Evolutionary conservation across 1,139 yeast genomes (phyloP), one percentile per base, ranked within the genome.

Genomic region (Yamadazyma spencermartinsiae): DNA sequence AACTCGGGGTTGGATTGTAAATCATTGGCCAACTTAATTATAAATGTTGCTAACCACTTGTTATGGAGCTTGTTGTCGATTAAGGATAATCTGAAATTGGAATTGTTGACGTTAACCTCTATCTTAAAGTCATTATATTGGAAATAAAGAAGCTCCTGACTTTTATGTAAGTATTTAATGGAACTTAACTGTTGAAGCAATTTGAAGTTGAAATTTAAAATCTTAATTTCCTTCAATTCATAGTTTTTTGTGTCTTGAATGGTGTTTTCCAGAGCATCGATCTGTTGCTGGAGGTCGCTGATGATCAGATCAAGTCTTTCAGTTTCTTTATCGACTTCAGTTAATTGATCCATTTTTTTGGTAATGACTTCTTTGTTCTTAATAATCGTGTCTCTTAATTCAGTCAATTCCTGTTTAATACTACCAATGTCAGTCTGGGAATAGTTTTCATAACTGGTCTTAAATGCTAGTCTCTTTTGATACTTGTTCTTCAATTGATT

Each of bases 221-320:
- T 30, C 18, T 52, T 51, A 20, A 62, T 55, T 35, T 65, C 71
- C 20, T 54, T 47, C 1, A 40, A 29, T 25, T 56, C 58, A 39
- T 60, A 65, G 25, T 46, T 56, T 36, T 53, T 58, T 31, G 52
- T 56, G 14, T 46, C 51, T 21, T 50, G 52, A 14, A 60, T 39
- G 4, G 42, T 40, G 5, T 42, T 41, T 35, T 61, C 56, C 12
- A 49, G 40, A 1, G 37, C 42, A 2, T 33, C 27, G 4, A 58
- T 47, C 24, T 59, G 52, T 4, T 33, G 23, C 2, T 40, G 46
- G 25, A 63, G 38, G 3, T 39, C 31, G 2, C 31, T 29, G 14
- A 52, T 61, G 42, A 74, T 38, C 6, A 26, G 17, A 16, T 45
- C 35, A 13, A 41, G 39, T 10, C 46, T 41, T 1, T 36, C 38